Percentiles rank a stretch among this genome's conserved stretches.
Evolutionary conservation across 2,329 filamentous ascomycete species (phyloP).

Genomic region (Fusarium siculi): DNA sequence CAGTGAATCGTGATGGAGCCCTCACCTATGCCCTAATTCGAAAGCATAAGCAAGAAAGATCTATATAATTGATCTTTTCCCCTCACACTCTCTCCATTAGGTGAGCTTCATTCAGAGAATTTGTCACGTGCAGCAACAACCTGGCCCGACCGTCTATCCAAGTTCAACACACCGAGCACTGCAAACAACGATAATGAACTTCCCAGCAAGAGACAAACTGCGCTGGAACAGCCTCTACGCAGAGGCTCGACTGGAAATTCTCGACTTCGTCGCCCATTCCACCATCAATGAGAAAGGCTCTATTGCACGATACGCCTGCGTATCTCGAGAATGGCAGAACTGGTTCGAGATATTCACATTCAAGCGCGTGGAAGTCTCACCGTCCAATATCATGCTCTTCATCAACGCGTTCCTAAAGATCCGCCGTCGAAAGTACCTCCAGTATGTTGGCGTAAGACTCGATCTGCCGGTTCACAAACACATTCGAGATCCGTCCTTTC

Average conservation of each 20-base stretch:
- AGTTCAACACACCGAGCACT: neutral
- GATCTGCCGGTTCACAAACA: neutral
- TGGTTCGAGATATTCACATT: neutral
- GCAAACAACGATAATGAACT: fast-evolving
- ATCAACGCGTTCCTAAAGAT: neutral
- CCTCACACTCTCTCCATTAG: fast-evolving
- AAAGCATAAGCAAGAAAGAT: neutral
- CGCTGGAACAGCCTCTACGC: neutral
- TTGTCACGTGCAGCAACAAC: neutral
- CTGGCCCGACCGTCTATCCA: no score
- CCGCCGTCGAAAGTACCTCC: neutral
- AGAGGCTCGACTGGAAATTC: neutral
- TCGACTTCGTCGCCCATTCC: neutral
- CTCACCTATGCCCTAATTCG: neutral
- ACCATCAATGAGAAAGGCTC: neutral
- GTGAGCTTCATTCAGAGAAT: neutral
- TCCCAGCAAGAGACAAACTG: fast-evolving
- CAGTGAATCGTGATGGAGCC: neutral
- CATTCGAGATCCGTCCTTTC: neutral
- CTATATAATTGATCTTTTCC: no score
- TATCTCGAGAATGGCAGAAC: neutral
- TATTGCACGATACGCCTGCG: neutral
- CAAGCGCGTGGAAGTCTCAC: neutral
- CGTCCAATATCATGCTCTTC: neutral
- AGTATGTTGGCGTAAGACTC: neutral